These are phyloP conservation scores for Fusarium falciforme DNA, from an alignment of 2,329 filamentous ascomycete species.

Conservation along the genomic window DNA sequence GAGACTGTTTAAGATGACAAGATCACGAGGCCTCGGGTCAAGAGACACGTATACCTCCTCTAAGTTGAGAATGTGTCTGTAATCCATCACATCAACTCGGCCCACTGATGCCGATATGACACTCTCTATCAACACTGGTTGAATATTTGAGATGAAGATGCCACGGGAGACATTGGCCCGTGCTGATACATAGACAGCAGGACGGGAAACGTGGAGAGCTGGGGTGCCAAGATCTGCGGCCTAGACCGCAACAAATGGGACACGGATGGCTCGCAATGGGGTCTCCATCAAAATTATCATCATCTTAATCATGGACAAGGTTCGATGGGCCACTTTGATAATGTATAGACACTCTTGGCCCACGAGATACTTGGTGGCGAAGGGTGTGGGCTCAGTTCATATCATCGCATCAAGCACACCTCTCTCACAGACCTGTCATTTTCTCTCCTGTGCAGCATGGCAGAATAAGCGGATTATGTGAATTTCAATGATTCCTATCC, in stretches of 20 bases:
- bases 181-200: background rate
- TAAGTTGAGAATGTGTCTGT: background rate
- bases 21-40: rapidly evolving
- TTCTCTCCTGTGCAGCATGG: background rate
- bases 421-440: too few relatives aligned
- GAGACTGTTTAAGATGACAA: background rate
- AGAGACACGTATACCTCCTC: background rate
- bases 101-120: background rate
- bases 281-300: background rate
- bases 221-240: background rate
- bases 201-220: background rate
- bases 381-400: background rate
- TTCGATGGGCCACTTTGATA: background rate
- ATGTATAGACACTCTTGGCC: background rate
- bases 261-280: background rate
- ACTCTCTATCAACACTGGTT: rapidly evolving
- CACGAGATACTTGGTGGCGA: background rate
- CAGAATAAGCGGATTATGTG: too few relatives aligned
- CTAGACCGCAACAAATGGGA: background rate
- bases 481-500: background rate
- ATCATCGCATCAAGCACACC: background rate
- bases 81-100: background rate
- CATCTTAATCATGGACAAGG: background rate
- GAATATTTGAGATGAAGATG: background rate
- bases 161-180: background rate